Evolutionary conservation across 768 basidiomycete genomes (phyloP).

Genomic region (Leccinum obscurum): DNA sequence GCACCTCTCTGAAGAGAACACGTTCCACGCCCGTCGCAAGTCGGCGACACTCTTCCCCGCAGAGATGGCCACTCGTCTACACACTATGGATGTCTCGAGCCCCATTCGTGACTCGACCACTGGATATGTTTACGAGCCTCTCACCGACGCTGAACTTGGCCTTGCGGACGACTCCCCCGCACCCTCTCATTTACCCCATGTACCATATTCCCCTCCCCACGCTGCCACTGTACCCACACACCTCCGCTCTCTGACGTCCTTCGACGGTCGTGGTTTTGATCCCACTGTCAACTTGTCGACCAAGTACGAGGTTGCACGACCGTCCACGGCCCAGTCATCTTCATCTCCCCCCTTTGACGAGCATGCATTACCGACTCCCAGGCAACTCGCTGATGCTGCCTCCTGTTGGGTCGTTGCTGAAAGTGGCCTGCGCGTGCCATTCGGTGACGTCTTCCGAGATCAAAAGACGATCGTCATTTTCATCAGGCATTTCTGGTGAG

Average conservation of each 20-base stretch:
- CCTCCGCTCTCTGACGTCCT: slow-evolving; percentile 23
- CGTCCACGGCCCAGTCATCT: slow-evolving; percentile 16
- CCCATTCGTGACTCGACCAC: slow-evolving; percentile 24
- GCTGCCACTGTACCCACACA: slow-evolving; percentile 17
- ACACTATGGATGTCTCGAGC: slow-evolving; percentile 32
- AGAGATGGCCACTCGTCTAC: slow-evolving; percentile 29
- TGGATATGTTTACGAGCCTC: slow-evolving; percentile 30
- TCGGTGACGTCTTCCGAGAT: slow-evolving; percentile 64
- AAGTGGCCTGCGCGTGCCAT: slow-evolving; percentile 62
- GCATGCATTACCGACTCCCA: slow-evolving; percentile 50
- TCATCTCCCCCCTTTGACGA: slow-evolving; percentile 36
- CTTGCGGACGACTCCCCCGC: slow-evolving; percentile 9
- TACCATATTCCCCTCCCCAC: slow-evolving; percentile 10
- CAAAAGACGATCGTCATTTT: slow-evolving; percentile 75
- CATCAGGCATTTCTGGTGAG: slow-evolving; percentile 81
- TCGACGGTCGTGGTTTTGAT: slow-evolving; percentile 15
- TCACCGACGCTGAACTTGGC: slow-evolving; percentile 32
- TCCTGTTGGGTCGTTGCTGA: slow-evolving; percentile 64
- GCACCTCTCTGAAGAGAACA: slow-evolving; percentile 32
- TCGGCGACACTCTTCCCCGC: slow-evolving; percentile 34
- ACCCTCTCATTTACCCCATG: slow-evolving; percentile 19
- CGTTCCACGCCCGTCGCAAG: slow-evolving; percentile 37
- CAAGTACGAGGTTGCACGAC: slow-evolving; percentile 14
- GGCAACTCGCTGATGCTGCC: slow-evolving; percentile 62
- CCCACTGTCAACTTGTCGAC: background rate